Base-by-base conservation (phyloP, 495 filamentous ascomycete genomes). In the Penicillium herquei region DNA sequence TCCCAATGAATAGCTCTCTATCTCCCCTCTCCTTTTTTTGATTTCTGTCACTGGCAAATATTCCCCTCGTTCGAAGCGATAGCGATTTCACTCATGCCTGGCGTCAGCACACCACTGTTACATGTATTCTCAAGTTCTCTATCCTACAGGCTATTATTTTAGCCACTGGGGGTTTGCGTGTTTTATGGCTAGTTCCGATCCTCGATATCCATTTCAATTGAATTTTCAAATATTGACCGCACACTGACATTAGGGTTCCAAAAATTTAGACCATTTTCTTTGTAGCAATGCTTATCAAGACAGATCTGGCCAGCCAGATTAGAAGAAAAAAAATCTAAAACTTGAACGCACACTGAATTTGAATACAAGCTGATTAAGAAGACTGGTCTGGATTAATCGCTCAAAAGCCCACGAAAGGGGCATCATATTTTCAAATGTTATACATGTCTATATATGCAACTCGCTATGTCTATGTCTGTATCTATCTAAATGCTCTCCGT, bases 61-160 rank as follows among this genome's bases (percentile, higher is more conserved):
- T 57, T 57, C 51, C 59, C 59, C 59, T 57, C 59, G 46, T 61
- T 57, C 30, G 39, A 33, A 57, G 51, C 59, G 41, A 34, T 54
- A 54, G 61, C 57, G 61, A 52, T 52, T 32, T 35, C 26, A n/a
- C 31, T 51, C 40, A 37, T 9, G 32, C 53, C 42, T 47, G 54
- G 45, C 57, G 40, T 51, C 31, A 17, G n/a, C 44, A 58, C 5
- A 33, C 21, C 21, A 26, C 21, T 26, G 21, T 26, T 26, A 26
- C 21, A 26, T 26, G 21, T 26, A 26, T 26, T 4, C 21, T 26
- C 21, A 4, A 26, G 21, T 26, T 26, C 33, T 49, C 33, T 1
- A 31, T 32, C 50, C 7, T 56, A 21, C 39, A 3, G n/a, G n/a
- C 12, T 48, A 26, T 26, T 26, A 26, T 26, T 33, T 42, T 45